A percentile compares a stretch with the other conserved stretches of the same genome.
These are phyloP conservation scores for Kwoniella mangroviensis DNA, from an alignment of 768 basidiomycete species.

Conservation along the genomic window DNA sequence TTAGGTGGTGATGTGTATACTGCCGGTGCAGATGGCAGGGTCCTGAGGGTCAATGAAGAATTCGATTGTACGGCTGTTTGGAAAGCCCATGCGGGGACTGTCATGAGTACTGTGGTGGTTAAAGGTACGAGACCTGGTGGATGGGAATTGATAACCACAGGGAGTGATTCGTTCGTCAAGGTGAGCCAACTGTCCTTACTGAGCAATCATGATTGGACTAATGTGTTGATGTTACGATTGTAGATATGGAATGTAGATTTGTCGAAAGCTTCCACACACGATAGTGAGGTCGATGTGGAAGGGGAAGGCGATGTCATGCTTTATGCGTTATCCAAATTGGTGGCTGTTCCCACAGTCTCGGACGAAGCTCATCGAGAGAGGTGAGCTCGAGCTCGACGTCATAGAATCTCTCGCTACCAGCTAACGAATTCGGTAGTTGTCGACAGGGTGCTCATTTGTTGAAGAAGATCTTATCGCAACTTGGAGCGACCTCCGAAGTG, in stretches of 20 bases:
- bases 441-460: constrained; percentile 92
- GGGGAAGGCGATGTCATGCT: constrained; percentile 69
- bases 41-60: constrained; percentile 82
- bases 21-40: constrained; percentile 65
- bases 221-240: background rate
- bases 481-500: constrained; percentile 80
- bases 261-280: constrained; percentile 23
- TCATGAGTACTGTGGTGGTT: constrained; percentile 75
- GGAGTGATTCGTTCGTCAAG: constrained; percentile 83
- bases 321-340: constrained; percentile 80
- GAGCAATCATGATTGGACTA: background rate
- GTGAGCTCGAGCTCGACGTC: constrained; percentile 28
- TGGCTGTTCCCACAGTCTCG: constrained; percentile 86
- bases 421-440: constrained; percentile 60
- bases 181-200: constrained; percentile 56
- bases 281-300: constrained; percentile 37
- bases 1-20: constrained; percentile 65
- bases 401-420: background rate
- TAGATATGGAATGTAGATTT: constrained; percentile 61
- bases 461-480: constrained; percentile 80
- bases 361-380: constrained; percentile 68
- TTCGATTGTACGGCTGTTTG: constrained; percentile 86
- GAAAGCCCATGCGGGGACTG: constrained; percentile 78
- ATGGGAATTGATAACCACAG: constrained; percentile 71
- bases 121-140: constrained; percentile 55